phyloP scores from a whole-genome alignment of 306 rosid species.

The Cucurbita maxima region DNA sequence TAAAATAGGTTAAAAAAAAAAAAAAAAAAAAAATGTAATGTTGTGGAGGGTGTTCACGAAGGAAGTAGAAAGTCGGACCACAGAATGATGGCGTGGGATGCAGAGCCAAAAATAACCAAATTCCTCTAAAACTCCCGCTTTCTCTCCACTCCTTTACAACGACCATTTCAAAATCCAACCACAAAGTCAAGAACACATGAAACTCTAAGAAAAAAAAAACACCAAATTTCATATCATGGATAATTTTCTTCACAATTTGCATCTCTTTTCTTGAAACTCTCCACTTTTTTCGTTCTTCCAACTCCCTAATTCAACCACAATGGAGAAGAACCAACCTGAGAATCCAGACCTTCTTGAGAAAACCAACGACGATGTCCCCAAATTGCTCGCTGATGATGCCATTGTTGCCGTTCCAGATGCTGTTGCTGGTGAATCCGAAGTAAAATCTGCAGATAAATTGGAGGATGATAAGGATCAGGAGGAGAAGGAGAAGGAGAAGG shows the following conservation, averaged over 20 bases:
- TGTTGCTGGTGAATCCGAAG: neutral
- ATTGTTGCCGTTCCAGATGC: neutral
- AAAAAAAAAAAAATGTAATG: neutral
- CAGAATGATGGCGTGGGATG: neutral
- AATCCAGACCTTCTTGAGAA: conserved; percentile 18
- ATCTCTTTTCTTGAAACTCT: conserved; percentile 10
- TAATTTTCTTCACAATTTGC: conserved; percentile 21
- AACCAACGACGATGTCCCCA: neutral
- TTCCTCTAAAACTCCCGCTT: conserved; percentile 3
- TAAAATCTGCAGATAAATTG: neutral
- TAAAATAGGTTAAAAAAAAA: too few species aligned
- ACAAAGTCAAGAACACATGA: neutral
- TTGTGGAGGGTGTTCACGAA: neutral
- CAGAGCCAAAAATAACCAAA: neutral
- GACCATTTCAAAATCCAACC: conserved; percentile 35
- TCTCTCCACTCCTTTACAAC: neutral
- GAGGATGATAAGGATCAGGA: conserved; percentile 7
- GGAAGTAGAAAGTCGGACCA: neutral
- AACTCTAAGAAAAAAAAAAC: neutral
- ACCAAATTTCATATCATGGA: neutral
- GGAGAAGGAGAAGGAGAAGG: neutral
- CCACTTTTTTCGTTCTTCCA: conserved; percentile 9
- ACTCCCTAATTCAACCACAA: neutral
- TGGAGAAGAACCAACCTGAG: conserved; percentile 31
- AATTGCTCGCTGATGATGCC: neutral